Conservation (phyloP, 495 filamentous ascomycete species). For the Aspergillus sparsus region DNA sequence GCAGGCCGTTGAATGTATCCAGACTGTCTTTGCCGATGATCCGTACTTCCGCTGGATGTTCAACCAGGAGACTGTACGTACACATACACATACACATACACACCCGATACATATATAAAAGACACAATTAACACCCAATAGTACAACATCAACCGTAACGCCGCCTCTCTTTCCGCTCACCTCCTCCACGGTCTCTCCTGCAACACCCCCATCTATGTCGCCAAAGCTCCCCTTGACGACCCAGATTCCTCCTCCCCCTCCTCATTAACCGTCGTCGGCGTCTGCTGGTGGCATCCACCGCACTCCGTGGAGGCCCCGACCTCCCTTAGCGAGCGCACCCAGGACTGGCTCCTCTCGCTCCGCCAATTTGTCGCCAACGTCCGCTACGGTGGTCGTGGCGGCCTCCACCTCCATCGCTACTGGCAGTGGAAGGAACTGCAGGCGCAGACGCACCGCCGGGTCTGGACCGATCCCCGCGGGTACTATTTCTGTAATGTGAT, state of each 20-base stretch:
- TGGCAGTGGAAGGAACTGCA: conserved; percentile 54
- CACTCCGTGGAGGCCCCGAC: conserved; percentile 36
- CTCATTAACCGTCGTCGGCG: conserved; percentile 51
- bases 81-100: background rate
- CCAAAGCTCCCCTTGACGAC: conserved; percentile 41
- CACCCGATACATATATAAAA: conserved; percentile 16
- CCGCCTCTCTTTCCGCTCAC: conserved; percentile 61
- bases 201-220: conserved; percentile 63
- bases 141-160: conserved; percentile 59
- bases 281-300: conserved; percentile 65
- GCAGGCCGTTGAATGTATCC: conserved; percentile 57
- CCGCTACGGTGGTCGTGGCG: conserved; percentile 60
- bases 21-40: conserved; percentile 63
- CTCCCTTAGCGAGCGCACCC: conserved; percentile 57
- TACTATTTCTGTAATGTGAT: conserved; percentile 75
- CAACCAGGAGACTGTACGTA: conserved; percentile 50
- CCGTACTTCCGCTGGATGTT: conserved; percentile 67
- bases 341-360: conserved; percentile 60
- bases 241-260: conserved; percentile 22
- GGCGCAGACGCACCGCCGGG: conserved; percentile 35
- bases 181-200: conserved; percentile 61
- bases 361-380: conserved; percentile 63
- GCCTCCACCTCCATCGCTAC: conserved; percentile 62
- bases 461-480: conserved; percentile 47
- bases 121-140: conserved; percentile 24